Evolutionary conservation across 768 basidiomycete species (phyloP).

Genomic region (Ramaria sp.): DNA sequence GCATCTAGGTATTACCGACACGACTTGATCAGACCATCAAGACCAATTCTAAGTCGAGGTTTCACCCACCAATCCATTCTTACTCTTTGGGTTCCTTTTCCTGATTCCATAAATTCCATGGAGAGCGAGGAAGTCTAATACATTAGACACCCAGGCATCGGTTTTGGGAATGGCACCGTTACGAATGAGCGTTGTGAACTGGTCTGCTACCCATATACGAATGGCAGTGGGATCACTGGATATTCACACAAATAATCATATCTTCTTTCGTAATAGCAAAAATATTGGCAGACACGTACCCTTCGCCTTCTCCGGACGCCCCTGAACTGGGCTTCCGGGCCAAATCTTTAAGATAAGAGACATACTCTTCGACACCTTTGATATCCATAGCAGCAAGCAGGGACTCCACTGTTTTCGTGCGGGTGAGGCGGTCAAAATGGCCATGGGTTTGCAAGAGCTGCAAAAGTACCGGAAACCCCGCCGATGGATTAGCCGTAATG

Average conservation of each 20-base stretch:
- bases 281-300: constrained; percentile 5
- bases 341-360: constrained; percentile 49
- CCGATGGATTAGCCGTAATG: constrained; percentile 62
- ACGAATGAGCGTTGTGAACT: constrained; percentile 65
- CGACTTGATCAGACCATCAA: constrained; percentile 4
- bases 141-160: constrained; percentile 62
- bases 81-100: constrained; percentile 61
- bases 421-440: constrained; percentile 83
- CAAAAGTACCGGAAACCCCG: constrained; percentile 77
- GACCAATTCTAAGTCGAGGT: background rate
- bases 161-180: constrained; percentile 71
- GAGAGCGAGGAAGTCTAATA: constrained; percentile 74
- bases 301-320: background rate
- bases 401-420: constrained; percentile 84
- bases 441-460: constrained; percentile 79
- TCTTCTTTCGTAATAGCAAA: constrained; percentile 8
- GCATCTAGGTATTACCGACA: constrained; percentile 36
- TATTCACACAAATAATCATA: constrained; percentile 1
- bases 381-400: constrained; percentile 65
- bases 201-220: constrained; percentile 79
- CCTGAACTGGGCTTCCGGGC: constrained; percentile 1
- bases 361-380: constrained; percentile 68
- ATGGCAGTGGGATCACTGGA: constrained; percentile 23
- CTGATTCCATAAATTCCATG: constrained; percentile 72
- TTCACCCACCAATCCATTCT: constrained; percentile 43